Percentiles rank a stretch among this genome's conserved stretches.
Evolutionary conservation across 176 grass and related monocot species (phyloP).

Genomic region (Avena sativa): DNA sequence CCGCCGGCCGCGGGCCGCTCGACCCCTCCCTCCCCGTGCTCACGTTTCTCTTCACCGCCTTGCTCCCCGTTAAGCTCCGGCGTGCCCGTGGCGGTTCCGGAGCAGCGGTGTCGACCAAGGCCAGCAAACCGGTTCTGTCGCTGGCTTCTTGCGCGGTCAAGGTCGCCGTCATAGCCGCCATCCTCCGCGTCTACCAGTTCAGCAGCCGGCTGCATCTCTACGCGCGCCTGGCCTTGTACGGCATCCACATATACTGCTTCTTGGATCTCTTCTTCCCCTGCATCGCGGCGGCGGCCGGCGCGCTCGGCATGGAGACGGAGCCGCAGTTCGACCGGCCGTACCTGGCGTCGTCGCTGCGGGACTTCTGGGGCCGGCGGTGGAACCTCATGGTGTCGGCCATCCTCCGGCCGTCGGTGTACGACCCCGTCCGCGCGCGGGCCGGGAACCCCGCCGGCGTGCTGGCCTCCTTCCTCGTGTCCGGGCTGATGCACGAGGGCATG

Average conservation of each 20-base stretch:
- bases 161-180: neutral
- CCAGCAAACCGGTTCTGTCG: neutral
- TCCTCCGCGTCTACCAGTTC: neutral
- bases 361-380: constrained; percentile 75
- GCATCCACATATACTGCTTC: constrained; percentile 49
- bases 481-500: constrained; percentile 73
- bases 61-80: constrained; percentile 44
- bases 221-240: constrained; percentile 34
- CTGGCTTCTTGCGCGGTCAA: constrained; percentile 21
- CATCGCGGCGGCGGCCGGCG: neutral
- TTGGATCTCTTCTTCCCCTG: constrained; percentile 45
- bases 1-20: constrained; percentile 43
- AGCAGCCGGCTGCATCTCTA: constrained; percentile 26
- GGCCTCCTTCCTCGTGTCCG: constrained; percentile 61
- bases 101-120: neutral
- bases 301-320: constrained; percentile 55
- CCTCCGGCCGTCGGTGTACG: constrained; percentile 49
- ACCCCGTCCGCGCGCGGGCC: constrained; percentile 23
- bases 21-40: constrained; percentile 22
- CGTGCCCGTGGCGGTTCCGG: neutral
- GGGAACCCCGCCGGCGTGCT: constrained; percentile 36
- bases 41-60: constrained; percentile 16
- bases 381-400: constrained; percentile 55
- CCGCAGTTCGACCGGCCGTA: constrained; percentile 58
- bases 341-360: constrained; percentile 47